phyloP scores from a whole-genome alignment of 1,284 basidiomycete genomes.

The Marasmius oreades region DNA sequence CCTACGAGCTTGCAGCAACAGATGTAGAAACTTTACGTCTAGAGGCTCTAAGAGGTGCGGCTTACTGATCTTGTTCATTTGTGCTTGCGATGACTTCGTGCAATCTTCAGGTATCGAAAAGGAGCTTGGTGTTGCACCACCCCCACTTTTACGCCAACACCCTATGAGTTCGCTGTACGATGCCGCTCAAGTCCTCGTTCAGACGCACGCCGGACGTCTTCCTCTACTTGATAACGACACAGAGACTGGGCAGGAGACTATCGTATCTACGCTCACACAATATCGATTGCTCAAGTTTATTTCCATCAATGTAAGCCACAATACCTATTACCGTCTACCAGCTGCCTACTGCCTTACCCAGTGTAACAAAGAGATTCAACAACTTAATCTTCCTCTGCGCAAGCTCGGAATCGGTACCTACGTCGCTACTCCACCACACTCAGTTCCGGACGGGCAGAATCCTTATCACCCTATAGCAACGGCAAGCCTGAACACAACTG shows the following conservation, averaged over 20 bases:
- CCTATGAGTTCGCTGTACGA: slow-evolving; percentile 88
- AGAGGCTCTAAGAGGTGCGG: slow-evolving; percentile 80
- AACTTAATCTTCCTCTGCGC: slow-evolving; percentile 77
- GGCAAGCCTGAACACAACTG: slow-evolving; percentile 88
- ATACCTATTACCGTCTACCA: slow-evolving; percentile 6
- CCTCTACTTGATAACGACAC: slow-evolving; percentile 93
- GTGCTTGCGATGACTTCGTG: slow-evolving; percentile 16
- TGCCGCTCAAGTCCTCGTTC: slow-evolving; percentile 87
- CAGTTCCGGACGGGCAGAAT: slow-evolving; percentile 46
- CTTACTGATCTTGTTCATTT: slow-evolving; percentile 11
- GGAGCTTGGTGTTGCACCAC: slow-evolving; percentile 87
- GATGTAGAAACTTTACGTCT: slow-evolving; percentile 96
- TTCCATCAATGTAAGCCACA: slow-evolving; percentile 84
- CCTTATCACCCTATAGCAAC: slow-evolving; percentile 91
- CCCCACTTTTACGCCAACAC: slow-evolving; percentile 87
- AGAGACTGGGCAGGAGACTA: slow-evolving; percentile 93
- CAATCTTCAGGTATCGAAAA: slow-evolving; percentile 82
- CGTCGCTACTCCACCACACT: slow-evolving; percentile 49
- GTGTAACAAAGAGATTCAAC: slow-evolving; percentile 74
- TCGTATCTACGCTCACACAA: slow-evolving; percentile 95
- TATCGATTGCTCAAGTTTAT: slow-evolving; percentile 99
- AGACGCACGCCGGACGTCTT: slow-evolving; percentile 92
- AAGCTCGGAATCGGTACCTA: slow-evolving; percentile 94
- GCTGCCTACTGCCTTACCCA: slow-evolving; percentile 23
- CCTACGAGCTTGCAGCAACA: slow-evolving; percentile 83